phyloP scores from a whole-genome alignment of 768 basidiomycete genomes.

The Tricholoma saponaceum region DNA sequence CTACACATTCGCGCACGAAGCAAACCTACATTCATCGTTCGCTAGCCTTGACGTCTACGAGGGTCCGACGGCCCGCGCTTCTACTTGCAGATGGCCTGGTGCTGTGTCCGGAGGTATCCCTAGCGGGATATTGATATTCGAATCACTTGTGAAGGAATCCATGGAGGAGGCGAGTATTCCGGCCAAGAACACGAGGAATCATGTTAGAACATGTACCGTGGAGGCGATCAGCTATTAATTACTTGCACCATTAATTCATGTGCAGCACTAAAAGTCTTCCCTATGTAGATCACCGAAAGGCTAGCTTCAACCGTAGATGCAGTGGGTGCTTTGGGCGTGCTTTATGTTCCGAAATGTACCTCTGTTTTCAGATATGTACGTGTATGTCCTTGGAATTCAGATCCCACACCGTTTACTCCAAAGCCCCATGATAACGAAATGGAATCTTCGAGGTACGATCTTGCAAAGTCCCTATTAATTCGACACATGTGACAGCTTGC shows the following conservation, averaged over 20 bases:
- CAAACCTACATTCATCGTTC: slow-evolving; percentile 62
- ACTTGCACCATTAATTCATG: background rate
- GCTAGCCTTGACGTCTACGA: background rate
- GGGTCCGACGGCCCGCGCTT: background rate
- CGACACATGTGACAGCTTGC: background rate
- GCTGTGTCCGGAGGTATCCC: slow-evolving; percentile 91
- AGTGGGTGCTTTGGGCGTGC: too few species aligned
- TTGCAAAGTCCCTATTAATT: background rate
- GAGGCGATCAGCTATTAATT: slow-evolving; percentile 76
- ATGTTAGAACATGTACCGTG: slow-evolving; percentile 55
- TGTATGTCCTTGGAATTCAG: too few species aligned
- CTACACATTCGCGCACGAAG: slow-evolving; percentile 81
- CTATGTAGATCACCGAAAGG: background rate
- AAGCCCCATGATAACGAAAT: too few species aligned
- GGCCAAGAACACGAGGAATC: slow-evolving; percentile 52
- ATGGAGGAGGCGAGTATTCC: slow-evolving; percentile 89
- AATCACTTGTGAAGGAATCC: slow-evolving; percentile 84
- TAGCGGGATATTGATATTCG: slow-evolving; percentile 66
- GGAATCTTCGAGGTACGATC: too few species aligned
- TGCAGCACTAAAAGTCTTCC: too few species aligned
- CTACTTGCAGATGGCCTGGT: slow-evolving; percentile 65
- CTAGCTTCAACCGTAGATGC: too few species aligned
- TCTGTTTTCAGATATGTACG: slow-evolving; percentile 32
- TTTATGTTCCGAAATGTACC: too few species aligned
- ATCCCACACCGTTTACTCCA: too few species aligned